Conservation (phyloP, 192 early-diverging fungal species). For the Thamnidium elegans region DNA sequence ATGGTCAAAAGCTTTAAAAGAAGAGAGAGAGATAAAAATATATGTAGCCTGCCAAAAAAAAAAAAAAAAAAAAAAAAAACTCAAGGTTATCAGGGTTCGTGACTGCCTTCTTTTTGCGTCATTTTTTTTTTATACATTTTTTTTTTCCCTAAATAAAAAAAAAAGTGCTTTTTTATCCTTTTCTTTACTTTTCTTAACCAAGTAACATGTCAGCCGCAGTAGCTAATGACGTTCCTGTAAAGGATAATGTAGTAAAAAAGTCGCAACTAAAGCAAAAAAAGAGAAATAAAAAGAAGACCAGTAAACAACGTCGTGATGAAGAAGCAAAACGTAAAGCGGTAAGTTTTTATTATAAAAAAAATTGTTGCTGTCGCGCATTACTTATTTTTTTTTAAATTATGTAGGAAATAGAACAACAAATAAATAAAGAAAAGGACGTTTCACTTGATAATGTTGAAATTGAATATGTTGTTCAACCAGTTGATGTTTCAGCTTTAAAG, state of each 20-base stretch:
- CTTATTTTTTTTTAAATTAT: background rate
- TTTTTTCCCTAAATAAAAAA: too few species aligned
- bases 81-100: too few species aligned
- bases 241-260: conserved; percentile 19
- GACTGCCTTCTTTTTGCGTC: too few species aligned
- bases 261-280: conserved; percentile 11
- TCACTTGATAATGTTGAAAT: conserved; percentile 34
- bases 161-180: too few species aligned
- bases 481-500: conserved; percentile 18
- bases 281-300: conserved; percentile 24
- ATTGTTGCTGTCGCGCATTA: too few species aligned
- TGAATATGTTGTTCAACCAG: conserved; percentile 33
- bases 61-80: too few species aligned
- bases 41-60: too few species aligned
- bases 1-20: too few species aligned
- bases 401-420: conserved; percentile 1
- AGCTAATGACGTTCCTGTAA: background rate
- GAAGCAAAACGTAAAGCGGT: conserved; percentile 14
- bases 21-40: too few species aligned
- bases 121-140: too few species aligned
- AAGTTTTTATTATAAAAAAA: background rate
- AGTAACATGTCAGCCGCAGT: background rate
- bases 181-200: too few species aligned
- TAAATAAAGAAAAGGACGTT: conserved; percentile 13
- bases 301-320: conserved; percentile 24